Conservation (phyloP, 768 basidiomycete species). For the Hysterangium stoloniferum region DNA sequence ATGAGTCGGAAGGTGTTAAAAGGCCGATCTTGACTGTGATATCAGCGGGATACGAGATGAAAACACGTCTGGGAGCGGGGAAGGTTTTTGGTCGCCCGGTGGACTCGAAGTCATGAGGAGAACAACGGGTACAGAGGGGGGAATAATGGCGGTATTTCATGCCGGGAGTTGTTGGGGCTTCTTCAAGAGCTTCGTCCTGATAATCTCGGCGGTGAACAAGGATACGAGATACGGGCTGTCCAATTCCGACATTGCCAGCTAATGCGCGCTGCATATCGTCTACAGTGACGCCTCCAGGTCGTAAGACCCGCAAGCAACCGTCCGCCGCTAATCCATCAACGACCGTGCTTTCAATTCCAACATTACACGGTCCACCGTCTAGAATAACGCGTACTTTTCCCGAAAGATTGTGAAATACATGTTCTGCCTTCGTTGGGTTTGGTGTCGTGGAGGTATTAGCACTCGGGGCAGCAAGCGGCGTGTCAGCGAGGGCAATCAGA, state of each 20-base stretch:
- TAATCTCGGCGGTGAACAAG: constrained; percentile 80
- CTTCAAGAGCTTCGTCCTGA: constrained; percentile 56
- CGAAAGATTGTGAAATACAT: constrained; percentile 70
- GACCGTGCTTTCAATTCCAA: constrained; percentile 95
- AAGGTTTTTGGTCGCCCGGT: constrained; percentile 18
- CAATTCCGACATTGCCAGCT: background rate
- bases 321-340: constrained; percentile 71
- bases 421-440: constrained; percentile 83
- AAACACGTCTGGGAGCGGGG: constrained; percentile 3
- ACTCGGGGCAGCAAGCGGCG: constrained; percentile 88
- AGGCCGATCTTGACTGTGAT: constrained; percentile 50
- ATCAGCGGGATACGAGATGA: constrained; percentile 2
- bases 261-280: constrained; percentile 73
- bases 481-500: constrained; percentile 64
- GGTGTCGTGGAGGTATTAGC: constrained; percentile 94
- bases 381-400: constrained; percentile 72
- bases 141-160: constrained; percentile 99
- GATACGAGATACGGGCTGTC: constrained; percentile 40
- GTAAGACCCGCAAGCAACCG: constrained; percentile 69
- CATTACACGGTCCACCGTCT: constrained; percentile 85
- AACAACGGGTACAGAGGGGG: constrained; percentile 77
- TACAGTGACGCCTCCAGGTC: constrained; percentile 89
- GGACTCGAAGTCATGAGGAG: constrained; percentile 51
- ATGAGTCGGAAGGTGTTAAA: constrained; percentile 55
- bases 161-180: constrained; percentile 87